phyloP scores from a whole-genome alignment of 192 early-diverging fungal genomes.

The Entrophospora sp. region DNA sequence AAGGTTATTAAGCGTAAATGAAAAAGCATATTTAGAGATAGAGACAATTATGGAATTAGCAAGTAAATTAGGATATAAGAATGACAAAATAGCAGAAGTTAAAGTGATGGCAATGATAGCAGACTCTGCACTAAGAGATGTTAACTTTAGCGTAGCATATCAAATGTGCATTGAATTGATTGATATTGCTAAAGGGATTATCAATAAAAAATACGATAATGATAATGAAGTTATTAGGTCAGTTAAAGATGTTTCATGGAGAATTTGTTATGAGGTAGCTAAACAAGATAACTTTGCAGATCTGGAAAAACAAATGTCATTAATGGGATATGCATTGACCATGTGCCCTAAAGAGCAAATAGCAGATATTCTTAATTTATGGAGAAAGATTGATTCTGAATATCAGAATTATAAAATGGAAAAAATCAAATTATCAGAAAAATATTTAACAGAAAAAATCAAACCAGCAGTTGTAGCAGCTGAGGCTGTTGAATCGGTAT shows the following conservation, averaged over 20 bases:
- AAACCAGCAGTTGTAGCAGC: conserved; percentile 20
- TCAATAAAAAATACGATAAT: not conserved
- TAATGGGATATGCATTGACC: conserved; percentile 44
- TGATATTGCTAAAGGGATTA: conserved; percentile 29
- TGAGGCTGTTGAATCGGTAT: conserved; percentile 17
- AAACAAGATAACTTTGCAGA: conserved; percentile 35
- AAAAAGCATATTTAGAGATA: conserved; percentile 39
- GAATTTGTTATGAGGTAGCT: conserved; percentile 35
- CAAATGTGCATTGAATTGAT: conserved; percentile 52
- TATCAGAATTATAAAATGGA: not conserved
- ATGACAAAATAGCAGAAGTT: conserved; percentile 42
- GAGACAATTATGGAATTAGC: conserved; percentile 48
- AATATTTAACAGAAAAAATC: not conserved
- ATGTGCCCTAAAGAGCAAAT: conserved; percentile 42
- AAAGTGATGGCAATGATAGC: conserved; percentile 54
- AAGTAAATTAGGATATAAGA: conserved; percentile 37
- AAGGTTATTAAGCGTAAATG: conserved; percentile 44
- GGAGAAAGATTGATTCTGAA: conserved; percentile 32
- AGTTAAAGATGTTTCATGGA: conserved; percentile 22
- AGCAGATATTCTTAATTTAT: conserved; percentile 31
- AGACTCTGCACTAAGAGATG: conserved; percentile 47
- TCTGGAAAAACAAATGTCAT: conserved; percentile 36
- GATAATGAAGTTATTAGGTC: not conserved
- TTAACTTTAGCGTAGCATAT: conserved; percentile 43
- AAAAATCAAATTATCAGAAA: not conserved